Base-by-base conservation (phyloP, 164 flowering plant genomes). In the Malania oleifera region DNA sequence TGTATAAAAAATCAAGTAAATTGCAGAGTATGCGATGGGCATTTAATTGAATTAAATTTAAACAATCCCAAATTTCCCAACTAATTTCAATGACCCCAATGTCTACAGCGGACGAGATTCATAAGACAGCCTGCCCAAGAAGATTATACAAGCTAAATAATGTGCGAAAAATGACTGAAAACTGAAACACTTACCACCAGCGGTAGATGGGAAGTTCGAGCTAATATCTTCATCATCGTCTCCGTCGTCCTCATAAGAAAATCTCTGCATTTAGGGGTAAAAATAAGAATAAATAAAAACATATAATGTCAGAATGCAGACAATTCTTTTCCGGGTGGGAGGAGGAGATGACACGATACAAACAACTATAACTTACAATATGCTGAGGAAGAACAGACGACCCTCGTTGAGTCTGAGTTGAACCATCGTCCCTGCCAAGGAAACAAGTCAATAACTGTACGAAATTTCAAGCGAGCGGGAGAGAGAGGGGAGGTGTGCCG, bases 341-440 rank as follows among this genome's bases (percentile, higher is more conserved):
- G n/a, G n/a, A n/a, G n/a, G n/a, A n/a, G n/a, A 26, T 25, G 35
- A 31, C 35, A 31, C 35, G 35, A 7, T 22, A 26, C 12, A 20
- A 4, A 1, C 4, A 39, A 25, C 12, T 3, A 18, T 25, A 51
- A 50, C 65, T 65, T 35, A 70, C 74, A 37, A 15, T 38, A 39
- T 11, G 26, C 24, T 28, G 45, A 17, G 40, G 48, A 25, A 26
- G 20, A 7, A 35, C 51, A 17, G 31, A 25, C 0, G 65, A 51
- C 17, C 52, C 50, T 47, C 59, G 50, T 29, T 17, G 52, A 15
- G 49, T 39, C 45, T 56, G 67, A 29, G 18, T 26, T 9, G 68
- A 59, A 25, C 59, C 75, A 61, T 77, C 82, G 39, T 77, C 83
- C 85, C 90, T 82, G 75, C 25, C 2, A 23, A 60, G 10, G 2